Evolutionary conservation across 352 stramenopile genomes (phyloP).

Genomic region (Globisporangium splendens): DNA sequence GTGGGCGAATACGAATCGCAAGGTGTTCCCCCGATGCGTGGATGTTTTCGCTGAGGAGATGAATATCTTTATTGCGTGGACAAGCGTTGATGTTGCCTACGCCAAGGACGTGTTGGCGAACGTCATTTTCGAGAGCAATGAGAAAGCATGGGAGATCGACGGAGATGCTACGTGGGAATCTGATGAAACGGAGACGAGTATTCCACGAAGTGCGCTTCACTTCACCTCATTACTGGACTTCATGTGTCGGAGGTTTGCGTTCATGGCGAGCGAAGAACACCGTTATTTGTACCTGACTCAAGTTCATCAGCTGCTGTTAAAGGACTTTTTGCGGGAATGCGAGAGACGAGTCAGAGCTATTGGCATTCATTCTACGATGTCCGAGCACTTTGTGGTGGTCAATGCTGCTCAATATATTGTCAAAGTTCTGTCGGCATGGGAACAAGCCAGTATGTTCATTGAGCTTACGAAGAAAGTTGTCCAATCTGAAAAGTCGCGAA

Average conservation of each 20-base stretch:
- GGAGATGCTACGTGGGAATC: background rate
- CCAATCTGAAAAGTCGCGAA: slow-evolving; percentile 47
- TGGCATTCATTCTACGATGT: slow-evolving; percentile 8
- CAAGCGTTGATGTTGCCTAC: slow-evolving; percentile 52
- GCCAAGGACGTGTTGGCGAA: slow-evolving; percentile 35
- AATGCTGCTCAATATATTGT: slow-evolving; percentile 47
- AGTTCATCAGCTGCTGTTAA: slow-evolving; percentile 52
- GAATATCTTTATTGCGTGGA: slow-evolving; percentile 65
- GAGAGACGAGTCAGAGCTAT: slow-evolving; percentile 7
- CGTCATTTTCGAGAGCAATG: background rate
- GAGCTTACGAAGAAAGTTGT: slow-evolving; percentile 58
- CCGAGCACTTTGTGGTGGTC: slow-evolving; percentile 38
- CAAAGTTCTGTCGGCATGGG: slow-evolving; percentile 42
- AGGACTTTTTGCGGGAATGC: slow-evolving; percentile 20
- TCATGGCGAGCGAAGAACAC: slow-evolving; percentile 62
- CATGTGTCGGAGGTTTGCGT: slow-evolving; percentile 54
- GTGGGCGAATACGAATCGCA: slow-evolving; percentile 33
- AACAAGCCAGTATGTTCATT: slow-evolving; percentile 67
- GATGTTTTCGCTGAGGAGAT: slow-evolving; percentile 56
- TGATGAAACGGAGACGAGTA: slow-evolving; percentile 8
- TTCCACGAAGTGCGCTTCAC: slow-evolving; percentile 24
- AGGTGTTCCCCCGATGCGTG: slow-evolving; percentile 48
- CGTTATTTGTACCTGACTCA: slow-evolving; percentile 78
- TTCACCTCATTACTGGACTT: slow-evolving; percentile 63
- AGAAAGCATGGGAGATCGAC: slow-evolving; percentile 8